Conservation (phyloP, 1,284 basidiomycete species). For the Phylloporus gajari region DNA sequence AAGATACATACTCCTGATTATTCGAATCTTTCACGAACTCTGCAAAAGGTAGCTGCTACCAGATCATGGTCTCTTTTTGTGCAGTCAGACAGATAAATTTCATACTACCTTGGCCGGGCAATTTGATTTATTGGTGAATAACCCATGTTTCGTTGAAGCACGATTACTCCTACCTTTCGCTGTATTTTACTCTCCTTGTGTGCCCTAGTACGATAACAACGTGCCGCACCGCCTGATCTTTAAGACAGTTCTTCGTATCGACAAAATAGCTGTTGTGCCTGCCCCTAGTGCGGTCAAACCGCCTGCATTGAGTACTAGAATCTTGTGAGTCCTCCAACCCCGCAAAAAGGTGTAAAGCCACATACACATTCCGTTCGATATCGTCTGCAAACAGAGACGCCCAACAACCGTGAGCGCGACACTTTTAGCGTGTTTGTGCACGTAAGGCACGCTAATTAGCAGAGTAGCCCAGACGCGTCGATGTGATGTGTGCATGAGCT, state of each 20-base stretch:
- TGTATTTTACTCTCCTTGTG: too few species aligned
- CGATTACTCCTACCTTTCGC: neutral
- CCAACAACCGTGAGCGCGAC: constrained; percentile 70
- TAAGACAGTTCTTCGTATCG: too few species aligned
- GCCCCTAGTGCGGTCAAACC: constrained; percentile 74
- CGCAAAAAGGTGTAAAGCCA: constrained; percentile 72
- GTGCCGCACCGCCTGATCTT: too few species aligned
- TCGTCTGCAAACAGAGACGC: too few species aligned
- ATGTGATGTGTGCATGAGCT: constrained; percentile 56
- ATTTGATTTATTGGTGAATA: constrained; percentile 39
- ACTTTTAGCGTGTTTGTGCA: constrained; percentile 81
- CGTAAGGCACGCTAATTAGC: constrained; percentile 69
- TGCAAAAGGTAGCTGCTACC: constrained; percentile 12
- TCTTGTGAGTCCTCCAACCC: constrained; percentile 54
- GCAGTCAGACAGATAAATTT: constrained; percentile 36
- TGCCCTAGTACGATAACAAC: too few species aligned
- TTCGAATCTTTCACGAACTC: constrained; percentile 21
- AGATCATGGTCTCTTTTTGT: constrained; percentile 31
- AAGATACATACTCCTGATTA: constrained; percentile 26
- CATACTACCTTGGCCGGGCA: constrained; percentile 31
- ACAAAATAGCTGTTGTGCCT: constrained; percentile 69
- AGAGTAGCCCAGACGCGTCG: constrained; percentile 31
- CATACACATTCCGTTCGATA: constrained; percentile 48
- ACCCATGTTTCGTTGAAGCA: constrained; percentile 31
- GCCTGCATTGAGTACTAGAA: constrained; percentile 78